Base-by-base conservation (phyloP, 1,284 basidiomycete genomes). In the Cutaneotrichosporon mucoides region DNA sequence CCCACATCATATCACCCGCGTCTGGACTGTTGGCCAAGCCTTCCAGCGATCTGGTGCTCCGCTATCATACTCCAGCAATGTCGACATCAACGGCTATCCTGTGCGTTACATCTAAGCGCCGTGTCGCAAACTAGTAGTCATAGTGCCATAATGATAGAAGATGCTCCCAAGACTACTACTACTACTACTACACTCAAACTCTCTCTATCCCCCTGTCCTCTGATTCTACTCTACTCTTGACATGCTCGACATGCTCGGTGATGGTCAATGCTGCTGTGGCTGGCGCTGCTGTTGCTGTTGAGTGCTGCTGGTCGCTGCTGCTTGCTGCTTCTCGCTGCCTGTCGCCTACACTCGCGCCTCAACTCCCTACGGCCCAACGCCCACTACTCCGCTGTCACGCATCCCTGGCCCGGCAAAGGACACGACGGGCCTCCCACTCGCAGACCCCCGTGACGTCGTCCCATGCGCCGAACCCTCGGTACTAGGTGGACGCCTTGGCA, bases 351-450 rank as follows among this genome's bases (percentile, higher is more conserved):
- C 3, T 24, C 24, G 24, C 24, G 24, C 24, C 24, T 24, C 24
- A 24, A 24, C 24, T 24, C 6, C 11, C 35, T 43, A 49, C n/a
- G 13, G 35, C 34, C 50, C 52, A 5, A 42, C 50, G 5, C 51
- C 52, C 12, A 53, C 52, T 8, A 53, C 46, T 7, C 42, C 55
- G 24, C 54, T 41, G 38, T 57, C 50, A 10, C 48, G 34, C 49
- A 50, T 12, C 48, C 47, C 55, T 7, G 37, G n/a, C 38, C 11
- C 16, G 1, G 58, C 42, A 55, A 60, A 52, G 7, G 34, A 40
- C 12, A 60, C 53, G 10, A 15, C 37, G n/a, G 58, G 53, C 37
- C 57, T 51, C 11, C 34, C 37, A 33, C 52, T 44, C 51, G 15
- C 12, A n/a, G 16, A 33, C 12, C 33, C 48, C 11, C 33, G 33